Evolutionary conservation across 192 early-diverging fungal species (phyloP).

Genomic region (Spizellomyces sp.): DNA sequence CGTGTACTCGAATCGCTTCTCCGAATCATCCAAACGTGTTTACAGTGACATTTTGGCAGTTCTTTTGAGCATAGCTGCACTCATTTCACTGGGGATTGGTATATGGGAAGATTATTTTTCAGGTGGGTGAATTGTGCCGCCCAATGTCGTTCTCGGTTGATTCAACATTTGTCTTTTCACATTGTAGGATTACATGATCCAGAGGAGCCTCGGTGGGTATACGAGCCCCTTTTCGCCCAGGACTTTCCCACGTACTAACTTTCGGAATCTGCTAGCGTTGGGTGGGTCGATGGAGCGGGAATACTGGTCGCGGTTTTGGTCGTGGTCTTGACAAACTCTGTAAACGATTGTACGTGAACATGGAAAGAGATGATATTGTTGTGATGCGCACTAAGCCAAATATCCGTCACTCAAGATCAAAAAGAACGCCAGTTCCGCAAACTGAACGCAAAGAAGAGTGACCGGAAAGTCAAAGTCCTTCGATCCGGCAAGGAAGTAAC

Average conservation of each 20-base stretch:
- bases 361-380: too few relatives aligned
- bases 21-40: background rate
- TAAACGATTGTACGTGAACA: constrained; percentile 59
- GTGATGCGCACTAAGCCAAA: too few relatives aligned
- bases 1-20: background rate
- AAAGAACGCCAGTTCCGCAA: constrained; percentile 44
- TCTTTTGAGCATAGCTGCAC: constrained; percentile 80
- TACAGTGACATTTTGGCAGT: constrained; percentile 28
- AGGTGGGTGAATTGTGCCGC: background rate
- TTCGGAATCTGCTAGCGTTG: constrained; percentile 17
- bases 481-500: constrained; percentile 72
- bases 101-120: constrained; percentile 36
- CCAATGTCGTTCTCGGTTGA: background rate
- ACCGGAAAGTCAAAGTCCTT: constrained; percentile 48
- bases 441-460: constrained; percentile 27
- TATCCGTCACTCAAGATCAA: background rate
- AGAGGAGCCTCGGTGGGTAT: background rate
- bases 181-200: constrained; percentile 62
- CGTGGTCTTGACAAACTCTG: constrained; percentile 84
- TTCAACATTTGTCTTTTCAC: background rate
- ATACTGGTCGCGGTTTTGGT: constrained; percentile 76
- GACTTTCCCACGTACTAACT: too few relatives aligned
- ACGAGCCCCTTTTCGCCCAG: too few relatives aligned
- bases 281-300: constrained; percentile 68
- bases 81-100: constrained; percentile 81